Percentiles rank a stretch among this genome's conserved stretches.
Evolutionary conservation across 1,139 yeast genomes (phyloP).

Genomic region (Hyphopichia burtonii): DNA sequence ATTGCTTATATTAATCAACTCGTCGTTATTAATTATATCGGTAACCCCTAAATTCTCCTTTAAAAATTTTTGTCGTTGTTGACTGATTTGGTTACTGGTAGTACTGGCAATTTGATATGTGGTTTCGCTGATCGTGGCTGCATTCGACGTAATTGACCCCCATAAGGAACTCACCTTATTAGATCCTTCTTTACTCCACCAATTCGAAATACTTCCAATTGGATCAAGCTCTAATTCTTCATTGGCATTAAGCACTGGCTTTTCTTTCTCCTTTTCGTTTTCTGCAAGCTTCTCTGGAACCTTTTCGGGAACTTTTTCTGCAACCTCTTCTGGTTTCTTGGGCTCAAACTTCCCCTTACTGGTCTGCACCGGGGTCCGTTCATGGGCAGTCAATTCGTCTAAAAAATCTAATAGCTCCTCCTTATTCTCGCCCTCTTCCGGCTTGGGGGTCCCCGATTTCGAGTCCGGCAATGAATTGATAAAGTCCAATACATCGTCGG

Average conservation of each 20-base stretch:
- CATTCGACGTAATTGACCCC: slow-evolving; percentile 55
- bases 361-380: slow-evolving; percentile 14
- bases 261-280: slow-evolving; percentile 6
- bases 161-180: slow-evolving; percentile 68
- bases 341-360: slow-evolving; percentile 25
- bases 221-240: slow-evolving; percentile 53
- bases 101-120: slow-evolving; percentile 44
- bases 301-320: too few species aligned
- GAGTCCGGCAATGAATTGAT: slow-evolving; percentile 84
- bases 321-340: slow-evolving; percentile 12
- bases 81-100: slow-evolving; percentile 44
- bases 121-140: slow-evolving; percentile 40
- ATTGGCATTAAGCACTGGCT: slow-evolving; percentile 7
- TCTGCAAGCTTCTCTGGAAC: slow-evolving; percentile 6
- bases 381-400: slow-evolving; percentile 70
- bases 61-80: slow-evolving; percentile 40
- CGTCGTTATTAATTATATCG: slow-evolving; percentile 23
- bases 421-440: slow-evolving; percentile 41
- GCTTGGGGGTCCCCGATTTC: slow-evolving; percentile 37
- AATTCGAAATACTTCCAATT: slow-evolving; percentile 64
- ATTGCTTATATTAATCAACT: slow-evolving; percentile 27
- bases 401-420: slow-evolving; percentile 83
- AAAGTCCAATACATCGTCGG: slow-evolving; percentile 86
- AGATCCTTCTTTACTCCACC: slow-evolving; percentile 84
- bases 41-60: slow-evolving; percentile 16